Conservation (phyloP, 1,139 yeast species). For the Zygotorulaspora mrakii region DNA sequence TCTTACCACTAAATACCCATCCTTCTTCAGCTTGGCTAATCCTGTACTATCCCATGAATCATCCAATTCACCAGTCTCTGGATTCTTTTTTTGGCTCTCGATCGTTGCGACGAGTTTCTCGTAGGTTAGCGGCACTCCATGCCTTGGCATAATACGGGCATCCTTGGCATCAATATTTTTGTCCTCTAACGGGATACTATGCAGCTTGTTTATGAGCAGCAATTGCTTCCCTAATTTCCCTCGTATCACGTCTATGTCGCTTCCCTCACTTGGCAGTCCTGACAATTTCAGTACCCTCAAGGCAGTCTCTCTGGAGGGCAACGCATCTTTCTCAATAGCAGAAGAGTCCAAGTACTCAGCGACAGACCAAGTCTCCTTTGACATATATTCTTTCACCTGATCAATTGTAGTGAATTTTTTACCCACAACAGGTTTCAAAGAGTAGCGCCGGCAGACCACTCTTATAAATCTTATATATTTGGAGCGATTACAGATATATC, state of each 20-base stretch:
- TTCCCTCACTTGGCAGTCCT: conserved; percentile 40
- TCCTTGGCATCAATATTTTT: conserved; percentile 20
- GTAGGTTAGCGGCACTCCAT: conserved; percentile 27
- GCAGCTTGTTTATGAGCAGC: conserved; percentile 45
- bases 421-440: conserved; percentile 19
- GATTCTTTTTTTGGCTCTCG: conserved; percentile 21
- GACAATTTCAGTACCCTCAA: conserved; percentile 42
- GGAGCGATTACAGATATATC: background rate
- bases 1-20: conserved; percentile 40
- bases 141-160: conserved; percentile 27
- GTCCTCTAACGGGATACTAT: conserved; percentile 29
- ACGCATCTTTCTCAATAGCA: background rate
- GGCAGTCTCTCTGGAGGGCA: conserved; percentile 19
- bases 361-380: conserved; percentile 29
- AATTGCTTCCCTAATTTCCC: conserved; percentile 45
- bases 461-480: background rate
- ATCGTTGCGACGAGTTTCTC: conserved; percentile 28
- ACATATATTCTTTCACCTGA: conserved; percentile 24
- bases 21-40: conserved; percentile 32
- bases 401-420: conserved; percentile 16
- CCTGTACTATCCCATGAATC: conserved; percentile 40
- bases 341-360: conserved; percentile 20
- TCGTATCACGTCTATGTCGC: conserved; percentile 34
- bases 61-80: conserved; percentile 39
- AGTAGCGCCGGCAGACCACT: conserved; percentile 4